These are phyloP conservation scores for Rhynchospora pubera DNA, from an alignment of 176 grass and related monocot genomes.

Conservation along the genomic window DNA sequence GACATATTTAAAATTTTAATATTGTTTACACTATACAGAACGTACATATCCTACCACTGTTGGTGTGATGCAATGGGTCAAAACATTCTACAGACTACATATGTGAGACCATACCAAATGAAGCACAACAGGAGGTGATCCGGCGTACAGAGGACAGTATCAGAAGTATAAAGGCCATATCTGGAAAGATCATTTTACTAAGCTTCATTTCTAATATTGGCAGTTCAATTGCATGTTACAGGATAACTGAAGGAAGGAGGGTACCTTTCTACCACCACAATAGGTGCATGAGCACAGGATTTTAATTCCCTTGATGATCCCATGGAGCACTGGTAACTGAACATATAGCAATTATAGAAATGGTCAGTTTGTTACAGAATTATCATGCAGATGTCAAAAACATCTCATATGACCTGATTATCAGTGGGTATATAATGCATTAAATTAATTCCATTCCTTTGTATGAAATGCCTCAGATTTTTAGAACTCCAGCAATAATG, in stretches of 20 bases:
- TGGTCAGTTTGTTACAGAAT: neutral
- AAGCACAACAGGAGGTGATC: neutral
- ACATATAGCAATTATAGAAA: neutral
- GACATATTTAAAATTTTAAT: neutral
- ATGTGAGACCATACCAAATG: neutral
- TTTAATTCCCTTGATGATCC: conserved; percentile 18
- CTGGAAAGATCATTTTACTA: neutral
- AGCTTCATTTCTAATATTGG: neutral
- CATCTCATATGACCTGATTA: neutral
- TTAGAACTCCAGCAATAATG: too few species aligned
- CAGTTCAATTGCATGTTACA: neutral
- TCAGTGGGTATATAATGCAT: neutral
- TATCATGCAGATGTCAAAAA: neutral
- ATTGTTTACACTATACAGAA: neutral
- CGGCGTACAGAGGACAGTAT: neutral
- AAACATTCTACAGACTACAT: neutral
- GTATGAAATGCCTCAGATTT: neutral
- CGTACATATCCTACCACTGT: neutral
- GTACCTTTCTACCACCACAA: conserved; percentile 11
- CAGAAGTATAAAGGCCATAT: neutral
- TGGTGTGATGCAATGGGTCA: neutral
- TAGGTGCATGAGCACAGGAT: conserved; percentile 16
- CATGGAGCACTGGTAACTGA: conserved; percentile 17
- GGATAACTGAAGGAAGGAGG: neutral
- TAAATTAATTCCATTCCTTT: neutral